Conservation (phyloP, 2,329 filamentous ascomycete genomes). For the Xylaria sp. region DNA sequence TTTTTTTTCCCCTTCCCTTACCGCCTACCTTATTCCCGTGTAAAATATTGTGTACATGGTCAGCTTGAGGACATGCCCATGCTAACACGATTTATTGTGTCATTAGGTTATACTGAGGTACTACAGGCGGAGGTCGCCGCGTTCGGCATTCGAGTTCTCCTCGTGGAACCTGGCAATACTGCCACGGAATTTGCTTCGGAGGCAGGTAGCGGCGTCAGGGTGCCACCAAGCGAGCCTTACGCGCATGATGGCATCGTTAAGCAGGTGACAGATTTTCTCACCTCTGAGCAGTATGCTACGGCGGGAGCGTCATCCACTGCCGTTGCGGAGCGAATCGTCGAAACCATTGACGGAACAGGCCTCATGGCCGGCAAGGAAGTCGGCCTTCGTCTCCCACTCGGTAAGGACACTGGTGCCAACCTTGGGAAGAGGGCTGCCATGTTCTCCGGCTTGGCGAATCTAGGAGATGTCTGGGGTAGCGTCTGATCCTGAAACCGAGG, state of each 20-base stretch:
- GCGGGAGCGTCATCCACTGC: constrained; percentile 26
- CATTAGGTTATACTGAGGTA: constrained; percentile 41
- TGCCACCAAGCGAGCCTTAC: constrained; percentile 40
- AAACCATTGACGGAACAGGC: constrained; percentile 44
- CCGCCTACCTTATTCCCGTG: background rate
- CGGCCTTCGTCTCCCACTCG: constrained; percentile 34
- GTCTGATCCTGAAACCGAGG: constrained; percentile 8
- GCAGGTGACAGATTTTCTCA: constrained; percentile 22
- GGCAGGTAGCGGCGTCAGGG: constrained; percentile 32
- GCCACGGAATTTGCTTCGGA: constrained; percentile 41
- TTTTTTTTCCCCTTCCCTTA: background rate
- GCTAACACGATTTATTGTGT: constrained; percentile 4
- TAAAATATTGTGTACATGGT: too few species aligned
- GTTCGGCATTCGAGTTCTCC: constrained; percentile 44
- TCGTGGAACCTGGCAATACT: constrained; percentile 43
- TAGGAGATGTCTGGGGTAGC: constrained; percentile 32
- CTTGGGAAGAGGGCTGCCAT: constrained; percentile 24
- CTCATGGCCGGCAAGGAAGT: constrained; percentile 38
- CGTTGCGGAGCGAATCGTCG: constrained; percentile 43
- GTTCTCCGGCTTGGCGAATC: constrained; percentile 13
- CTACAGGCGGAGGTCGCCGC: constrained; percentile 42
- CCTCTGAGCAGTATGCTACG: constrained; percentile 8
- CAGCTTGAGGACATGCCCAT: background rate
- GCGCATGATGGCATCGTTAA: constrained; percentile 32
- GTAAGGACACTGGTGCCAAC: constrained; percentile 30